Evolutionary conservation across 2,329 filamentous ascomycete genomes (phyloP), one percentile per base, ranked within the genome.

Genomic region (Venturia pyrina): DNA sequence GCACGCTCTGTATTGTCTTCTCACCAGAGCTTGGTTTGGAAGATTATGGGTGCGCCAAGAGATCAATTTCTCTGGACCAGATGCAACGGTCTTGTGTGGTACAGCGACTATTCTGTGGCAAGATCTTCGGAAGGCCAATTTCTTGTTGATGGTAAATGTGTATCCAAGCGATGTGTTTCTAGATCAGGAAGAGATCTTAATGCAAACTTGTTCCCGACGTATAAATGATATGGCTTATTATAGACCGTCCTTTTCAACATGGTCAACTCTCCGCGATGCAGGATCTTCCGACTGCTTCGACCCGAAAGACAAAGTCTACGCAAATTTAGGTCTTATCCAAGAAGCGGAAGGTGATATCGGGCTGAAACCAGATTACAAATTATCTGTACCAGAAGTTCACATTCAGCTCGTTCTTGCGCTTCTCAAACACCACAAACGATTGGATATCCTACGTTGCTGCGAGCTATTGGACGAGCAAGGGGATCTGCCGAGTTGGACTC

Each of bases 31-130:
- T 41, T 62, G 59, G 59, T 62, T 62, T 28, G 37, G 44, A 21
- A 41, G 59, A 41, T 32, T 62, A 44, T 62, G 59, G 59, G 59
- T 62, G 13, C 24, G 37, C 3, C 37, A 62, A 62, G 59, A 62
- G n/a, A 62, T 62, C 41, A 10, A 3, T 24, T 19, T 62, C 3
- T 21, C 59, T 5, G 6, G 15, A 10, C 5, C 32, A 43, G 41
- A 21, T 43, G 37, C 37, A 15, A 15, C 44, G 2, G 59, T 62
- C 21, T 15, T 24, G 19, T 62, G 59, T 44, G 59, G 59, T n/a
- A 17, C 28, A n/a, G 17, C 24, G 32, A 37, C 28, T 34, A 32
- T 57, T 19, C 7, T 57, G 53, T 57, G 53, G 53, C 28, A 34
- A 34, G 53, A 57, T 19, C 19, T 57, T 57, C 53, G 53, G 19